A percentile compares a stretch with the other conserved stretches of the same genome.
These are phyloP conservation scores for Geosiphon pyriformis DNA, from an alignment of 192 early-diverging fungal genomes.

Conservation along the genomic window DNA sequence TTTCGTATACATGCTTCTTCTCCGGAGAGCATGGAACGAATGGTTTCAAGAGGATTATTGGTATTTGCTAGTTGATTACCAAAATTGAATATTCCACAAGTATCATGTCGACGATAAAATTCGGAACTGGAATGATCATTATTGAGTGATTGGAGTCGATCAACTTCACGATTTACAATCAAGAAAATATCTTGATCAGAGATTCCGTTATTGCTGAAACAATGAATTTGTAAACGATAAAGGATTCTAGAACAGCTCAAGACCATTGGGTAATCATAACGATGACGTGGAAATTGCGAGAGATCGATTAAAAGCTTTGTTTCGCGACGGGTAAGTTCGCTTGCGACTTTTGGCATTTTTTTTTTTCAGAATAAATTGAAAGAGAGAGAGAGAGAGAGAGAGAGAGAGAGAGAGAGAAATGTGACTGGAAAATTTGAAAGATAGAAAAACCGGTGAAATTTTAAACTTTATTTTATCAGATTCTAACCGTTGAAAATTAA, in stretches of 20 bases:
- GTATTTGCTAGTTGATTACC: not conserved
- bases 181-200: not conserved
- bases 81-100: not conserved
- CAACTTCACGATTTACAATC: constrained; percentile 4
- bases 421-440: too few species aligned
- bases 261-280: not conserved
- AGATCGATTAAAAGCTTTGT: constrained; percentile 9
- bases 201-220: not conserved
- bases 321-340: not conserved
- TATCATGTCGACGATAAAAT: not conserved
- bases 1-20: not conserved
- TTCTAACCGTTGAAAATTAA: too few species aligned
- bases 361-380: too few species aligned
- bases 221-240: constrained; percentile 7
- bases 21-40: not conserved
- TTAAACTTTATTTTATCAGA: too few species aligned
- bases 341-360: constrained; percentile 10
- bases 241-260: not conserved
- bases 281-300: not conserved
- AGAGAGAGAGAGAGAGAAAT: too few species aligned
- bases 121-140: not conserved
- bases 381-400: too few species aligned
- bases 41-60: not conserved
- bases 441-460: too few species aligned
- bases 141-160: not conserved